Percentiles rank a stretch among this genome's conserved stretches.
Evolutionary conservation across 148 eudicot species (phyloP).

Genomic region (Cornus suecica): DNA sequence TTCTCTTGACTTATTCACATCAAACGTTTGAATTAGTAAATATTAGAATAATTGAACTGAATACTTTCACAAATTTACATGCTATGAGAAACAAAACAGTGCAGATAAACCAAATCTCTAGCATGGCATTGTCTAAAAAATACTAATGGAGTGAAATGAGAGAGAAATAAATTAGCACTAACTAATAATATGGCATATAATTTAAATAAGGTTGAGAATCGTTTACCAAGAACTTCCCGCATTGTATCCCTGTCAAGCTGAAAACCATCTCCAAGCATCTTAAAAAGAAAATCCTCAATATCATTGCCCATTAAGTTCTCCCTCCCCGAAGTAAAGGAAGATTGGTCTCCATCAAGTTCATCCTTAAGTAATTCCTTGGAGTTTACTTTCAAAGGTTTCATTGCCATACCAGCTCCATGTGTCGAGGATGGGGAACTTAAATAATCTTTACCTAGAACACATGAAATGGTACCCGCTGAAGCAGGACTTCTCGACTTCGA

Average conservation of each 20-base stretch:
- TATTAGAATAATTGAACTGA: not conserved
- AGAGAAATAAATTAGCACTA: not conserved
- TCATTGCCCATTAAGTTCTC: slow-evolving; percentile 16
- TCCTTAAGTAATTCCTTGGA: slow-evolving; percentile 3
- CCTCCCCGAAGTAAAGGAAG: slow-evolving; percentile 8
- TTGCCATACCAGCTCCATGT: slow-evolving; percentile 14
- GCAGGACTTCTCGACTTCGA: slow-evolving; percentile 17
- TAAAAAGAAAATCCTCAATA: slow-evolving; percentile 33
- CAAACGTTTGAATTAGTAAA: too few relatives aligned
- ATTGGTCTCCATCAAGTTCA: slow-evolving; percentile 1
- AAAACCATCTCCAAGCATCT: slow-evolving; percentile 40
- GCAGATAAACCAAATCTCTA: not conserved
- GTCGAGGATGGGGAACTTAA: slow-evolving; percentile 15
- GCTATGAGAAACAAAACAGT: not conserved
- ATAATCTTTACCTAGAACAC: slow-evolving; percentile 27
- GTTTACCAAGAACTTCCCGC: slow-evolving; percentile 35
- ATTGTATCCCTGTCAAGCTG: slow-evolving; percentile 39
- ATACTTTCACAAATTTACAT: not conserved
- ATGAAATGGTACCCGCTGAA: slow-evolving; percentile 22
- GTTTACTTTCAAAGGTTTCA: slow-evolving; percentile 20
- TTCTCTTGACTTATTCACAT: not conserved
- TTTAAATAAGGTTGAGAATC: not conserved
- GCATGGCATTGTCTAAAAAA: not conserved
- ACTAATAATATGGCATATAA: not conserved
- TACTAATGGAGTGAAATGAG: not conserved